Percentiles rank a stretch among this genome's conserved stretches.
These are phyloP conservation scores for Friedmanniomyces endolithicus DNA, from an alignment of 495 filamentous ascomycete species.

Conservation along the genomic window DNA sequence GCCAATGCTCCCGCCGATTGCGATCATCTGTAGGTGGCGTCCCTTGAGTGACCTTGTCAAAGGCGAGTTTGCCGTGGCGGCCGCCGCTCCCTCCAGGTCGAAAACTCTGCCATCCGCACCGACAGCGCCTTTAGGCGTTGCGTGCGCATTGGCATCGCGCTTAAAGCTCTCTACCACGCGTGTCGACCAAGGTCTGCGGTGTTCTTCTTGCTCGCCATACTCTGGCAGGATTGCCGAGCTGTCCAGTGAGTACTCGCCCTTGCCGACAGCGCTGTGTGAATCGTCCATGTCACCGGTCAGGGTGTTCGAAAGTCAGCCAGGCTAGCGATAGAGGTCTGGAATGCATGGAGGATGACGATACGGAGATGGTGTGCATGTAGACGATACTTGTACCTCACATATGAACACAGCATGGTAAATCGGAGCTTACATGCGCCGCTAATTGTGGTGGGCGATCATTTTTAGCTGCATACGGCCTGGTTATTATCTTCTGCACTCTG, in stretches of 20 bases:
- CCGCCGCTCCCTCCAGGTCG: slow-evolving; percentile 62
- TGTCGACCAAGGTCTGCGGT: slow-evolving; percentile 24
- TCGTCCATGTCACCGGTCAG: neutral
- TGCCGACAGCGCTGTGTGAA: neutral
- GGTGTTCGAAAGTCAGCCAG: neutral
- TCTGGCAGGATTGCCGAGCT: slow-evolving; percentile 5
- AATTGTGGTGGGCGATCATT: neutral
- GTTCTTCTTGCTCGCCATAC: slow-evolving; percentile 11
- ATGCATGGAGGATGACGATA: neutral
- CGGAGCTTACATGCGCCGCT: neutral
- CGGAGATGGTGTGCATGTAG: neutral
- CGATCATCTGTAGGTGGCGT: slow-evolving; percentile 92
- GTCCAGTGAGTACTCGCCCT: slow-evolving; percentile 5
- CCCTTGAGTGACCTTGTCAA: slow-evolving; percentile 67
- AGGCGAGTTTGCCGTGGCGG: slow-evolving; percentile 62
- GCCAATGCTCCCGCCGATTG: slow-evolving; percentile 91
- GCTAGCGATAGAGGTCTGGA: neutral
- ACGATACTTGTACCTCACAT: neutral
- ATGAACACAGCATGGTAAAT: neutral
- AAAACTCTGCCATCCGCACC: slow-evolving; percentile 52
- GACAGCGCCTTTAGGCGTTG: slow-evolving; percentile 41
- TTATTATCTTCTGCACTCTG: neutral
- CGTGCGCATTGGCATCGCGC: slow-evolving; percentile 55
- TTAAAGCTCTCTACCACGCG: slow-evolving; percentile 69
- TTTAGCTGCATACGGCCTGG: neutral